Evolutionary conservation across 192 early-diverging fungal species (phyloP), one percentile per base, ranked within the genome.

Genomic region (Coemansia sp.): DNA sequence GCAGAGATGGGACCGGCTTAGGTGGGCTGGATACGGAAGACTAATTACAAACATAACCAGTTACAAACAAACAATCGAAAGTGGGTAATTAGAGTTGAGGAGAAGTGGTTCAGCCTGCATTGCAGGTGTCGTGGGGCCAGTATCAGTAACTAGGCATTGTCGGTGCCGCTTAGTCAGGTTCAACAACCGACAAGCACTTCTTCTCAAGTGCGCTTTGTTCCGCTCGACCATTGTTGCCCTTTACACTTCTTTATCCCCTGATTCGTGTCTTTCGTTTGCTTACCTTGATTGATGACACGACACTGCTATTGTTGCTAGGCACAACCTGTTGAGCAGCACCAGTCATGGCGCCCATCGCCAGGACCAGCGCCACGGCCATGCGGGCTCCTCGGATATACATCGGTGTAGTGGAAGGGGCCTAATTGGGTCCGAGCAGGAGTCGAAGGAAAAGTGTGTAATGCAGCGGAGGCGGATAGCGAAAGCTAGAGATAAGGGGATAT

Each of bases 321-420:
- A 13, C 15, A 18, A 27, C 31, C 33, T 61, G 59, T n/a, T 61
- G 59, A 38, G 59, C 64, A 4, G 70, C 63, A 43, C 67, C 67
- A 12, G 74, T 43, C 1, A 38, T 67, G 20, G 61, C 55, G n/a
- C 76, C 68, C 11, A 73, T 68, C 34, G 74, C 70, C 49, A 76
- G 34, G 65, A 73, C 44, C 60, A 84, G 68, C 54, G 76, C 81
- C 63, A 84, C 52, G 24, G 67, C 81, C 16, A 78, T 60, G 60
- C 76, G 71, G 67, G 65, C 61, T 69, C 68, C 78, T 60, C 71
- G 70, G 51, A 52, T 55, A 51, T 78, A 70, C 81, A 84, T 78
- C 29, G 38, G 54, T 40, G 65, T 24, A 16, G 42, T 57, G 5
- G 40, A 33, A 42, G 36, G 20, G 11, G 52, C 44, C 11, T 41